Evolutionary conservation across 2,329 filamentous ascomycete species (phyloP).

Genomic region (Microcyclosporella mali): DNA sequence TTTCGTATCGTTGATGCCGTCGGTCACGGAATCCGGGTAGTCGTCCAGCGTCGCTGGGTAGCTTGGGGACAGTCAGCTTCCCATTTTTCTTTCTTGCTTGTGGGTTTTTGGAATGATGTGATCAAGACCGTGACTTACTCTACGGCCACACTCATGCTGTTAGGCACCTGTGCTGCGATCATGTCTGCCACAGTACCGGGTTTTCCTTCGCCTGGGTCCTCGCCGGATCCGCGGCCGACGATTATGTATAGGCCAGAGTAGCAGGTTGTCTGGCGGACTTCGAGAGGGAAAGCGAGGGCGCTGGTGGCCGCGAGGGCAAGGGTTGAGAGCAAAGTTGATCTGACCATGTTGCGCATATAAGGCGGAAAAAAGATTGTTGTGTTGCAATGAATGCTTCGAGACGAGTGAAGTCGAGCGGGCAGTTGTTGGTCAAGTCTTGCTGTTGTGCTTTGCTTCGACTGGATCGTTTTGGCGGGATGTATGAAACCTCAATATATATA

Average conservation of each 20-base stretch:
- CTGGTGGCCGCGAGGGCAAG: constrained; percentile 6
- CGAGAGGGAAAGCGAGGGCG: constrained; percentile 9
- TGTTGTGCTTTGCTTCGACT: too few relatives aligned
- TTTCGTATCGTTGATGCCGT: constrained; percentile 28
- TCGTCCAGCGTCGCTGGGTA: constrained; percentile 4
- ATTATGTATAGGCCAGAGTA: constrained; percentile 29
- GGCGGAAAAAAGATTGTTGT: not conserved
- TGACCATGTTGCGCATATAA: constrained; percentile 6
- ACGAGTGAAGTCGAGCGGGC: too few relatives aligned
- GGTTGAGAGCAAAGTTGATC: constrained; percentile 4
- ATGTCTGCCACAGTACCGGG: constrained; percentile 27
- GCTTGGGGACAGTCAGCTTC: too few relatives aligned
- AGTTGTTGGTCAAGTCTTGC: too few relatives aligned
- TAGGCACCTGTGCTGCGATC: constrained; percentile 25
- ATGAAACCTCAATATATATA: too few relatives aligned
- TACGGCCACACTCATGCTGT: constrained; percentile 30
- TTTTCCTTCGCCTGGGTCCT: constrained; percentile 25
- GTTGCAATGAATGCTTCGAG: too few relatives aligned
- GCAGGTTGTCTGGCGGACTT: constrained; percentile 10
- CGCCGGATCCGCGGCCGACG: constrained; percentile 29
- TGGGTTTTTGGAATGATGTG: too few relatives aligned
- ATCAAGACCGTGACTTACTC: constrained; percentile 6
- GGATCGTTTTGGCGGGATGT: too few relatives aligned
- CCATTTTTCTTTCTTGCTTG: too few relatives aligned
- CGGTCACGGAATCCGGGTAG: constrained; percentile 24